phyloP scores from a whole-genome alignment of 2,329 filamentous ascomycete species.

The Fusarium lateritium region DNA sequence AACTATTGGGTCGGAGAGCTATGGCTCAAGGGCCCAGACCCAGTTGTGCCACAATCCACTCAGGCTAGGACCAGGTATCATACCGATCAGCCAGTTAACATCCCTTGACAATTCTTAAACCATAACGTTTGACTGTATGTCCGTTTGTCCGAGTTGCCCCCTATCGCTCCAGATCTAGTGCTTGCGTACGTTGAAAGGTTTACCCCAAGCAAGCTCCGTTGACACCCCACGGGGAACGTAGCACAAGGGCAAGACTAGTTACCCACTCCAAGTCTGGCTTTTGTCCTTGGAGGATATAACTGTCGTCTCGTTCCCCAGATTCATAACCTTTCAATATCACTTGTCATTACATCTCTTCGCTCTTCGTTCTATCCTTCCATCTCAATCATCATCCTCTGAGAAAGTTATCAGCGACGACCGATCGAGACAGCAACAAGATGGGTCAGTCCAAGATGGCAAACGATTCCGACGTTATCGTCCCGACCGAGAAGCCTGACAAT shows the following conservation, averaged over 20 bases:
- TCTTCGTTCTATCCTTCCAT: background rate
- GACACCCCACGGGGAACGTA: constrained; percentile 2
- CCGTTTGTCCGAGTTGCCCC: background rate
- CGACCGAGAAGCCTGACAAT: background rate
- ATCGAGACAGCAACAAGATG: background rate
- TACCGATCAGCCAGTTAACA: background rate
- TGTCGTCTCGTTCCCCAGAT: background rate
- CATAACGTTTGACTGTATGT: background rate
- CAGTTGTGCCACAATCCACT: constrained; percentile 1
- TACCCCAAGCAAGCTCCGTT: background rate
- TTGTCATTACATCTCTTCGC: background rate
- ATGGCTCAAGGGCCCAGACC: background rate
- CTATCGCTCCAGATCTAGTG: background rate
- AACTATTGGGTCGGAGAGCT: background rate
- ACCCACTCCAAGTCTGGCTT: background rate
- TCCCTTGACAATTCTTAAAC: background rate
- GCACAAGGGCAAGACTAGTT: background rate
- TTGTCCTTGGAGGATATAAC: background rate
- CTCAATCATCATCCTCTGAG: background rate
- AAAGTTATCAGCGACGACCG: background rate
- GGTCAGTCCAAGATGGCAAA: background rate
- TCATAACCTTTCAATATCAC: background rate
- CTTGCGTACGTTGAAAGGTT: background rate
- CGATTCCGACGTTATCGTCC: background rate
- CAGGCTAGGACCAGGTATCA: background rate